These are phyloP conservation scores for Codiaeum variegatum DNA, from an alignment of 441 rosid genomes.

Conservation along the genomic window DNA sequence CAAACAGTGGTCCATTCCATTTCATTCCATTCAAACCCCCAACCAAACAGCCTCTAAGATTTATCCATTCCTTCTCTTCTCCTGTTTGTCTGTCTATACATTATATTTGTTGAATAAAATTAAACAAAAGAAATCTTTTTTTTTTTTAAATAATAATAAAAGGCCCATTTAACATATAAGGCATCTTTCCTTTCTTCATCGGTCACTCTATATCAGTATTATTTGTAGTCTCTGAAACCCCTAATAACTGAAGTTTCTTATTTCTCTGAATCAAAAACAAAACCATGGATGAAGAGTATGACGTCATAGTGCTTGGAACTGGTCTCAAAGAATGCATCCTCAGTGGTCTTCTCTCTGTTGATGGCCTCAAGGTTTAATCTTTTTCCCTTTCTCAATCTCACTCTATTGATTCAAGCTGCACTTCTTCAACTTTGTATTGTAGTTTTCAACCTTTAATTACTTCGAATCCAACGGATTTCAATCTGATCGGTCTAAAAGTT, in stretches of 20 bases:
- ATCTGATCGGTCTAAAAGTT: conserved; percentile 18
- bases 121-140: no score
- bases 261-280: conserved; percentile 4
- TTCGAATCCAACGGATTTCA: conserved; percentile 1
- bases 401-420: neutral
- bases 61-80: no score
- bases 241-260: neutral
- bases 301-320: conserved; percentile 74
- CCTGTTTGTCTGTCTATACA: no score
- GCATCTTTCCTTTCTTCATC: no score
- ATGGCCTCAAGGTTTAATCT: conserved; percentile 60
- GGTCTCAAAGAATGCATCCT: conserved; percentile 94
- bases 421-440: neutral
- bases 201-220: no score
- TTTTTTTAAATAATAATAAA: no score
- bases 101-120: no score
- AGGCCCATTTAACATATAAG: no score
- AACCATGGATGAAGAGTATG: conserved; percentile 80
- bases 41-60: no score
- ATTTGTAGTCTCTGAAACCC: neutral
- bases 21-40: no score
- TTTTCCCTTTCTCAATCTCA: neutral
- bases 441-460: neutral
- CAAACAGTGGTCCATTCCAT: no score
- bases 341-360: conserved; percentile 88